Evolutionary conservation across 164 flowering plant genomes (phyloP), one percentile per base, ranked within the genome.

Genomic region (Cinnamomum micranthum): DNA sequence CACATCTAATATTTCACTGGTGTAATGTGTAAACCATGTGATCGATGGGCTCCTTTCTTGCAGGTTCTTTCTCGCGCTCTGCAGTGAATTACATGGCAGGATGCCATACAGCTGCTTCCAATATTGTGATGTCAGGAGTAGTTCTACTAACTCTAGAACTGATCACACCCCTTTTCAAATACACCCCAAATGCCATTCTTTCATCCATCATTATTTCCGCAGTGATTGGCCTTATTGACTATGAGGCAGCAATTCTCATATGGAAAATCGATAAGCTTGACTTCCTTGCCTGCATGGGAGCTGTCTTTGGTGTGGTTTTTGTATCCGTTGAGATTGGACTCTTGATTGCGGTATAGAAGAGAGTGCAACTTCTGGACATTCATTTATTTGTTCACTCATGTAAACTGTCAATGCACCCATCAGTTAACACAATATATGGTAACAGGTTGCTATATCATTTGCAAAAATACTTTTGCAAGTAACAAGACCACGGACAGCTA

Each of bases 1-100:
- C 47, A 41, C 10, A 41, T 41, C 10, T 1, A 41, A 41, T 41
- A 41, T 41, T 41, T 41, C 47, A 41, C 47, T 41, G 47, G 47
- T 41, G 10, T 41, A 41, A 41, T 41, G 47, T 41, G 47, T 41
- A 41, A 41, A 41, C 23, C 27, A 28, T 6, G 7, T 13, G 25
- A 25, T 50, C 68, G 71, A 71, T 58, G 19, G 19, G 24, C n/a
- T 64, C 1, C 47, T 52, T 19, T 58, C 64, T 67, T 77, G 71
- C 93, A 94, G 97, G 99, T 75, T 91, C 99, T 13, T 95, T 95
- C 78, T 93, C 97, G 24, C 91, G 99, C 19, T 91, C 99, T 0
- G 97, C 97, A 0, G 98, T 95, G 28, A 95, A 95, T 71, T 90
- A 81, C 85, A 91, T 91, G 95, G 89, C 98, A 1, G 99, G 99